phyloP scores from a whole-genome alignment of 768 basidiomycete species.

The Podaxis rugospora region DNA sequence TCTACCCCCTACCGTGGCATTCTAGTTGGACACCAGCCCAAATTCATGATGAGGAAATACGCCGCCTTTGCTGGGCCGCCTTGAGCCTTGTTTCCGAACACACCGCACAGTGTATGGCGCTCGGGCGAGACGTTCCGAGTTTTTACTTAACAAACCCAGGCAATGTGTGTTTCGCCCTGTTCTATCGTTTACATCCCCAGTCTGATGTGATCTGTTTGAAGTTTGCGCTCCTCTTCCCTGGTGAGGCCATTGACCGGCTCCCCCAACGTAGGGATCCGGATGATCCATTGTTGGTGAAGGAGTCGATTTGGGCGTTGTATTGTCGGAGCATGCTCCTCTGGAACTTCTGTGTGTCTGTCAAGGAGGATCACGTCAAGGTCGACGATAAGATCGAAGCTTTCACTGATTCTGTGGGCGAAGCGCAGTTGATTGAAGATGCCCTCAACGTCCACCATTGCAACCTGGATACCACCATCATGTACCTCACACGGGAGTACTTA shows the following conservation, averaged over 20 bases:
- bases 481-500: slow-evolving; percentile 65
- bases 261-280: slow-evolving; percentile 28
- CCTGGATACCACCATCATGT: slow-evolving; percentile 61
- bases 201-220: slow-evolving; percentile 23
- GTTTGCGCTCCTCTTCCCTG: slow-evolving; percentile 70
- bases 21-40: slow-evolving; percentile 49
- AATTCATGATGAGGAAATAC: slow-evolving; percentile 62
- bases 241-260: slow-evolving; percentile 54
- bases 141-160: slow-evolving; percentile 61
- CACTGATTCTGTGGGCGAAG: slow-evolving; percentile 38
- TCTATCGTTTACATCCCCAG: neutral
- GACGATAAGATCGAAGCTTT: slow-evolving; percentile 40
- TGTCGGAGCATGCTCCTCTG: slow-evolving; percentile 80
- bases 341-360: slow-evolving; percentile 60
- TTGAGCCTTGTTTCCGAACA: slow-evolving; percentile 65
- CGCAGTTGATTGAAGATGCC: slow-evolving; percentile 60
- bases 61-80: slow-evolving; percentile 75
- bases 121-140: slow-evolving; percentile 51
- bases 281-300: slow-evolving; percentile 34
- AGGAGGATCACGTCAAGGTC: slow-evolving; percentile 19
- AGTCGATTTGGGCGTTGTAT: slow-evolving; percentile 79
- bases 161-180: slow-evolving; percentile 40
- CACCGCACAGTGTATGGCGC: slow-evolving; percentile 63
- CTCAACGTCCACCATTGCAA: slow-evolving; percentile 69
- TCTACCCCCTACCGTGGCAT: slow-evolving; percentile 59